Percentiles rank a stretch among this genome's conserved stretches.
phyloP scores from a whole-genome alignment of 2,329 filamentous ascomycete genomes.

The Macrophomina tecta region DNA sequence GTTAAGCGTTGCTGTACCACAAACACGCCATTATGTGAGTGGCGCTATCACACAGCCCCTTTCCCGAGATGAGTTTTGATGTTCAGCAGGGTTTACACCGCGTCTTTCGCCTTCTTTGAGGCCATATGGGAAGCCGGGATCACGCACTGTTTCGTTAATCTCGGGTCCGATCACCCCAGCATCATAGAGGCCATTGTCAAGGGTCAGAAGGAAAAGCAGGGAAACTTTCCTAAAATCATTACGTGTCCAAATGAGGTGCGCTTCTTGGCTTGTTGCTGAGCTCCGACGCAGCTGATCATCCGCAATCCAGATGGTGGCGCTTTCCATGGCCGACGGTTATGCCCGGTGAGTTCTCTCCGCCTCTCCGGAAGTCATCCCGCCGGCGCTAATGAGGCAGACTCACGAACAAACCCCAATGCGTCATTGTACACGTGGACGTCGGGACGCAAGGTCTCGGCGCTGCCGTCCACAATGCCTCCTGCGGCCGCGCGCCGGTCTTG shows the following conservation, averaged over 20 bases:
- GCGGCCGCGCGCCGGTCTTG: conserved; percentile 74
- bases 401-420: conserved; percentile 72
- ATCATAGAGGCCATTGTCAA: conserved; percentile 83
- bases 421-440: conserved; percentile 80
- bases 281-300: conserved; percentile 21
- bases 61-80: no score
- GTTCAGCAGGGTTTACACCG: conserved; percentile 61
- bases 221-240: conserved; percentile 72
- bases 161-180: conserved; percentile 75
- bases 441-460: conserved; percentile 80
- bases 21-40: neutral
- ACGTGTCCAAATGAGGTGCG: conserved; percentile 79
- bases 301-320: conserved; percentile 72
- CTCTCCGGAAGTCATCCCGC: neutral
- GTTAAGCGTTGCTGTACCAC: no score
- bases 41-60: no score
- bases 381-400: conserved; percentile 47
- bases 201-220: conserved; percentile 67
- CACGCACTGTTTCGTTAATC: conserved; percentile 64
- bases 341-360: conserved; percentile 48
- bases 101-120: conserved; percentile 83
- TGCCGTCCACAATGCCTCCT: conserved; percentile 79
- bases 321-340: conserved; percentile 85
- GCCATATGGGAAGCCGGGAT: conserved; percentile 69
- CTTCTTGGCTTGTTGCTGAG: neutral